Evolutionary conservation across 306 rosid species (phyloP).

Genomic region (Prunus mira): DNA sequence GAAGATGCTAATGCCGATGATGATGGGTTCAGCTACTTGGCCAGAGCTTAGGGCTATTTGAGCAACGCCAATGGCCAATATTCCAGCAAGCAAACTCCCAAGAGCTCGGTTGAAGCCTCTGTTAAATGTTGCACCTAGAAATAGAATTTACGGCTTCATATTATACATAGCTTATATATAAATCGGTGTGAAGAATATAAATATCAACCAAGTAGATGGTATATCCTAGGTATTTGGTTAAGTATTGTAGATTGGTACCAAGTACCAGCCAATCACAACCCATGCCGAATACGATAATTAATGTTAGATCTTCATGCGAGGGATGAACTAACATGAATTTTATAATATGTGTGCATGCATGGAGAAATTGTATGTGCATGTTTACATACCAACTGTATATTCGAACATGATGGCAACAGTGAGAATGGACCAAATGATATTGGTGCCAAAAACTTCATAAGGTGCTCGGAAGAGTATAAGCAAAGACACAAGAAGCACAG

Average conservation of each 20-base stretch:
- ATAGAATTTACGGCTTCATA: neutral
- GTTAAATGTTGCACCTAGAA: slow-evolving; percentile 65
- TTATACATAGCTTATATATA: neutral
- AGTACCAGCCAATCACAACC: neutral
- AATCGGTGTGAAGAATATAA: neutral
- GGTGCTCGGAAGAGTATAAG: slow-evolving; percentile 61
- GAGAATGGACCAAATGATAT: slow-evolving; percentile 74
- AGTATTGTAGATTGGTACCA: neutral
- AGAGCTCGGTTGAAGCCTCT: slow-evolving; percentile 68
- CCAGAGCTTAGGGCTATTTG: slow-evolving; percentile 44
- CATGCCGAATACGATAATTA: neutral
- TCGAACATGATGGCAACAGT: slow-evolving; percentile 74
- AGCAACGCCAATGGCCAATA: slow-evolving; percentile 56
- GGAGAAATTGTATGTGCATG: neutral
- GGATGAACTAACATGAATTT: neutral
- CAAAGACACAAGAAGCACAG: slow-evolving; percentile 61
- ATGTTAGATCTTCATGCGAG: neutral
- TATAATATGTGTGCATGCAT: neutral
- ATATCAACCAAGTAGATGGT: too few relatives aligned
- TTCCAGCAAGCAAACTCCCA: slow-evolving; percentile 66
- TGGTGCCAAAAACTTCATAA: slow-evolving; percentile 55
- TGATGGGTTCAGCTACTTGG: slow-evolving; percentile 50
- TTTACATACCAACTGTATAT: slow-evolving; percentile 65
- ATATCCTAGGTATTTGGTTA: neutral
- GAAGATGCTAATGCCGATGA: slow-evolving; percentile 65